These are phyloP conservation scores for Mycena alexandri DNA, from an alignment of 768 basidiomycete genomes.

Conservation along the genomic window DNA sequence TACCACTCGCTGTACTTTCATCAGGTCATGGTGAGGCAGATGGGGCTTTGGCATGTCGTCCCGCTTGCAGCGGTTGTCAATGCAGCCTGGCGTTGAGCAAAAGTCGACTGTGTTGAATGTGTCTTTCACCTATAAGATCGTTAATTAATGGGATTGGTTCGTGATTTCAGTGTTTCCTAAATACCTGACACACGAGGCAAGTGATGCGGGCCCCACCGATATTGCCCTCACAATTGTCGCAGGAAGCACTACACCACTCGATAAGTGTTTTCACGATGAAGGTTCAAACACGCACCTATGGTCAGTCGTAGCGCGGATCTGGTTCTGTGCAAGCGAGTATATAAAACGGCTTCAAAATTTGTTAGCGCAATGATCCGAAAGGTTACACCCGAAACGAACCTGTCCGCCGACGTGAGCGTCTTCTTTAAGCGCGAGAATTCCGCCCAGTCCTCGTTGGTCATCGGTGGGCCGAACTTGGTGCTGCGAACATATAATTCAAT, in stretches of 20 bases:
- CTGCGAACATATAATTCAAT: constrained; percentile 40
- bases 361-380: not conserved
- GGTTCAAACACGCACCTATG: constrained; percentile 32
- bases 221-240: constrained; percentile 44
- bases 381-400: not conserved
- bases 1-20: constrained; percentile 20
- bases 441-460: constrained; percentile 26
- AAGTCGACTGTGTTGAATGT: constrained; percentile 28
- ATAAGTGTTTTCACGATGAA: not conserved
- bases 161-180: not conserved
- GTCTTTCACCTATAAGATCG: constrained; percentile 20
- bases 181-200: constrained; percentile 46
- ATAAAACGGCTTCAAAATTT: constrained; percentile 36
- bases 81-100: not conserved
- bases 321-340: constrained; percentile 32
- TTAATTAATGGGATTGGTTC: not conserved
- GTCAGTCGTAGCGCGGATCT: constrained; percentile 36
- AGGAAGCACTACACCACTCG: constrained; percentile 31
- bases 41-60: constrained; percentile 23
- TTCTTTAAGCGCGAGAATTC: constrained; percentile 37
- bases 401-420: constrained; percentile 40
- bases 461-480: constrained; percentile 35
- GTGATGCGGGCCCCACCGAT: constrained; percentile 44
- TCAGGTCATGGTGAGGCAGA: constrained; percentile 25
- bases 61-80: not conserved